Base-by-base conservation (phyloP, 2,329 filamentous ascomycete species). In the Plectosphaerella sp. region DNA sequence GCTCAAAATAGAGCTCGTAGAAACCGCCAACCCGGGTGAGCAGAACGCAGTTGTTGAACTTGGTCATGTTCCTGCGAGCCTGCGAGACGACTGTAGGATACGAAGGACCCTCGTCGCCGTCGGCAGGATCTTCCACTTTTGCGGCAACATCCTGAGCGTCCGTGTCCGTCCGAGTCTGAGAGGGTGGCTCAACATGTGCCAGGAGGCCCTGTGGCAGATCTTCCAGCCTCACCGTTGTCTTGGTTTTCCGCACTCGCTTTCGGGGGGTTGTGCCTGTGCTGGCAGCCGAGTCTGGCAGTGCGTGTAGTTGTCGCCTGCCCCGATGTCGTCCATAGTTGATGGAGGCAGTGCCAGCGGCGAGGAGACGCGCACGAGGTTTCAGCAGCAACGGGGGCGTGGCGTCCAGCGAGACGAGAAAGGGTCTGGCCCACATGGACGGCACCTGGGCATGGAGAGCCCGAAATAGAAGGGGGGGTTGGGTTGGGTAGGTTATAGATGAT, bases 1-100 rank as follows among this genome's bases (percentile, higher is more conserved):
- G 92, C 62, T 96, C 88, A 68, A 97, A 95, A 72, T 99, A 99
- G 53, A 99, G 75, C 80, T 99, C 94, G 70, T 97, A 99, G 71
- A 99, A 99, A 54, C 92, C 87, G 52, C 94, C 94, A 25, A 99
- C 91, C 52, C 93, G 84, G 4, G 94, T 99, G 54, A 99, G 73
- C 8, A 99, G 70, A 39, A 99, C 88, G 70, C 93, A 97, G 62
- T 95, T 91, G 62, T 86, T 83, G 71, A 96, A 97, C 62, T 88
- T 91, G 59, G 84, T 80, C 87, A 97, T 96, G 71, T 96, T 95
- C 59, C 86, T 89, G 52, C 84, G 83, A 25, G 90, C 93, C 67
- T 96, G 91, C 64, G 91, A 83, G 53, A 97, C 75, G 47, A 97
- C 88, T n/a, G 90, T 88, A 15, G 94, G 92, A 68, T 97, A 97